These are phyloP conservation scores for Schizophyllum amplum DNA, from an alignment of 1,284 basidiomycete genomes.

Conservation along the genomic window DNA sequence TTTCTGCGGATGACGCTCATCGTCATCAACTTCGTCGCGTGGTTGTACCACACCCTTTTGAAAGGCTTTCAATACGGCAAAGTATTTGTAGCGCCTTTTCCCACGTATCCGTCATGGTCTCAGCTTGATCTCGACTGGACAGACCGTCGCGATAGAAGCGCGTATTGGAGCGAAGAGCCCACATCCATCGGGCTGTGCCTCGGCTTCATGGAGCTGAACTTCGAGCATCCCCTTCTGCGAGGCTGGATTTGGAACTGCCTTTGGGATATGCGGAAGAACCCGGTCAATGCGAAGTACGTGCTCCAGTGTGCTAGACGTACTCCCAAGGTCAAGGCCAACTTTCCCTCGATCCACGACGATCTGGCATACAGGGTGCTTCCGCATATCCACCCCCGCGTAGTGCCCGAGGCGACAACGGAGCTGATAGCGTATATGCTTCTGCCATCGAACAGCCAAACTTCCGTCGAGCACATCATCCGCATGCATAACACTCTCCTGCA, in stretches of 20 bases:
- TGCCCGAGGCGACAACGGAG: not conserved
- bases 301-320: not conserved
- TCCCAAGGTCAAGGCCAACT: not conserved
- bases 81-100: not conserved
- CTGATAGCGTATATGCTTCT: not conserved
- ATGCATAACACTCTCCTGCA: not conserved
- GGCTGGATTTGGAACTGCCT: not conserved
- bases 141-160: not conserved
- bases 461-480: not conserved
- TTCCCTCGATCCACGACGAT: not conserved
- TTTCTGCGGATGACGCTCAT: not conserved
- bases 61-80: not conserved
- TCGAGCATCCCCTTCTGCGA: not conserved
- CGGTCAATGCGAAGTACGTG: not conserved
- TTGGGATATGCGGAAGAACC: not conserved
- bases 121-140: not conserved
- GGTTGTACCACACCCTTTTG: not conserved
- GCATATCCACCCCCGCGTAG: not conserved
- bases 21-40: not conserved
- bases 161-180: not conserved
- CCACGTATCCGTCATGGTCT: not conserved
- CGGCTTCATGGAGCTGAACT: not conserved
- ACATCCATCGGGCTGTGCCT: not conserved
- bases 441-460: not conserved
- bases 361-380: not conserved